Evolutionary conservation across 352 stramenopile species (phyloP).

Genomic region (Globisporangium barbulae): DNA sequence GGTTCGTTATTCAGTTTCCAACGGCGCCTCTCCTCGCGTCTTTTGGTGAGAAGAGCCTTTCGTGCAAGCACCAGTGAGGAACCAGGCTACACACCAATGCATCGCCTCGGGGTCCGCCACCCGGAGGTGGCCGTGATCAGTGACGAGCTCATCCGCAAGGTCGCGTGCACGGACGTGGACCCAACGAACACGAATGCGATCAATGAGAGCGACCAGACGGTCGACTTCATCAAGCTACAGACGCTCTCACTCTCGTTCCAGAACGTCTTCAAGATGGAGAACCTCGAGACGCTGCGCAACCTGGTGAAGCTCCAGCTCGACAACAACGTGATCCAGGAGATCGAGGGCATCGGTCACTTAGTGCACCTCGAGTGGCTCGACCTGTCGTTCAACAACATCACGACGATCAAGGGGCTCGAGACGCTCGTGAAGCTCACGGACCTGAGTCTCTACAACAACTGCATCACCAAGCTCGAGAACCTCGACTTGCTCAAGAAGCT

Average conservation of each 20-base stretch:
- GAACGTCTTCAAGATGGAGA: constrained; percentile 93
- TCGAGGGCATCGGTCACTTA: constrained; percentile 84
- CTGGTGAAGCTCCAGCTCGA: constrained; percentile 92
- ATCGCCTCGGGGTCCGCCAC: constrained; percentile 69
- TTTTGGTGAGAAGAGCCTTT: constrained; percentile 5
- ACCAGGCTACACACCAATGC: constrained; percentile 32
- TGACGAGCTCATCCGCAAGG: constrained; percentile 74
- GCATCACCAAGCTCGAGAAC: constrained; percentile 90
- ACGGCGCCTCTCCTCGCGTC: not conserved
- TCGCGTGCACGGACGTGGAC: constrained; percentile 56
- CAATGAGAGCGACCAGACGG: constrained; percentile 52
- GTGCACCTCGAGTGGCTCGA: constrained; percentile 92
- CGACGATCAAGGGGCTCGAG: constrained; percentile 88
- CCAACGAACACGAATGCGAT: constrained; percentile 68
- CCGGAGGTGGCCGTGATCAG: constrained; percentile 79
- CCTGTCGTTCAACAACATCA: constrained; percentile 95
- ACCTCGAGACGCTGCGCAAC: constrained; percentile 87
- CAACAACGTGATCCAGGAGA: constrained; percentile 94
- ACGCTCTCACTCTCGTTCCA: constrained; percentile 90
- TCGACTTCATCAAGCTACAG: constrained; percentile 74
- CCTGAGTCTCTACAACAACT: constrained; percentile 93
- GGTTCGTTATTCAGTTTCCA: not conserved
- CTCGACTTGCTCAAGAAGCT: constrained; percentile 87
- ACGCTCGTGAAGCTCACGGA: constrained; percentile 89
- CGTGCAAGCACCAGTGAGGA: not conserved